phyloP scores from a whole-genome alignment of 768 basidiomycete species.

The Grammothele lineata region DNA sequence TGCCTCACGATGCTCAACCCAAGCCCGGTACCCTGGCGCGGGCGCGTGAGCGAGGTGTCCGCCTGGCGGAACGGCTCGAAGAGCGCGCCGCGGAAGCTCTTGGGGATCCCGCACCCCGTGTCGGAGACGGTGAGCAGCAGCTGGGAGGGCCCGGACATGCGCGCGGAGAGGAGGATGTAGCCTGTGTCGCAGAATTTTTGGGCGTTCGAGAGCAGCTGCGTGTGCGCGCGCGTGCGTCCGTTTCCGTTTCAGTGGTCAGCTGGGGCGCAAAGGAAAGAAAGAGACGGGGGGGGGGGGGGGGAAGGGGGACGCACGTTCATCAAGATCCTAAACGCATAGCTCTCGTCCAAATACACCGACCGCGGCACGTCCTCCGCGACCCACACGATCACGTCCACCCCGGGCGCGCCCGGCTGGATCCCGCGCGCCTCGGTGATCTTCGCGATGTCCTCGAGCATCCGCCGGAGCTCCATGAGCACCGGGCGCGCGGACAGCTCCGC shows the following conservation, averaged over 20 bases:
- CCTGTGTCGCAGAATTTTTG: not conserved
- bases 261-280: too few species aligned
- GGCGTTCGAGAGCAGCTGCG: slow-evolving; percentile 5
- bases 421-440: slow-evolving; percentile 23
- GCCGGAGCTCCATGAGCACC: slow-evolving; percentile 22
- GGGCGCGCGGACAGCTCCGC: slow-evolving; percentile 25
- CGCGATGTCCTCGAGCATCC: slow-evolving; percentile 25
- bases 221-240: too few species aligned
- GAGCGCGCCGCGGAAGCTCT: slow-evolving; percentile 21
- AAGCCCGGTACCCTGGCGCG: slow-evolving; percentile 25
- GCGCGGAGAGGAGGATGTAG: not conserved
- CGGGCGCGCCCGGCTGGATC: slow-evolving; percentile 15
- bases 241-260: too few species aligned
- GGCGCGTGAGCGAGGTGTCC: slow-evolving; percentile 22
- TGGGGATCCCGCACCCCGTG: slow-evolving; percentile 27
- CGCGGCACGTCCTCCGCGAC: slow-evolving; percentile 20
- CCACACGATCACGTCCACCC: slow-evolving; percentile 23
- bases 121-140: slow-evolving; percentile 20
- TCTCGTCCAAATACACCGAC: slow-evolving; percentile 24
- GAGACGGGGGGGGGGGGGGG: too few species aligned
- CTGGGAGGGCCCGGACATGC: too few species aligned
- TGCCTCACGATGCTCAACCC: slow-evolving; percentile 29
- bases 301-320: slow-evolving; percentile 20
- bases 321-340: slow-evolving; percentile 24
- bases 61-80: slow-evolving; percentile 28